Base-by-base conservation (phyloP, 352 stramenopile species). In the Phytophthora sansomeana region DNA sequence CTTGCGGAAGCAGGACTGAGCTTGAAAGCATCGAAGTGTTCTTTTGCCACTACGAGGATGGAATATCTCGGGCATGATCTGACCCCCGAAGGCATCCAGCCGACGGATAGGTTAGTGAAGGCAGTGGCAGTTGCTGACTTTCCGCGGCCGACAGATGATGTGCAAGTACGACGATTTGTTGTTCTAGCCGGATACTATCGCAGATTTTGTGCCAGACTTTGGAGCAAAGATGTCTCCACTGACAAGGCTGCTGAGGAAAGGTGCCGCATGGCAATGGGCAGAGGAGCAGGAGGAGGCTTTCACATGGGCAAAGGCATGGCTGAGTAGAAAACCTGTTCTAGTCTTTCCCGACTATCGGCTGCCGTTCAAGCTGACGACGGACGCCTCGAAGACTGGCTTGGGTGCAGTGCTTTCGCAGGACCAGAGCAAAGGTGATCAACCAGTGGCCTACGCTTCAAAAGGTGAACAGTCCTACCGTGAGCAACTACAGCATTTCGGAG, bases 1-100 rank as follows among this genome's bases (percentile, higher is more conserved):
- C 33, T 77, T 8, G 33, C 11, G 46, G 19, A 5, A 11, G 49
- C 49, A 3, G 49, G 49, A 6, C 17, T 46, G 17, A 56, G 49
- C 9, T 13, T 56, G 6, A 73, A 73, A 41, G 14, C 43, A 2
- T 41, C 33, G n/a, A 72, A 73, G 38, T 73, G 69, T 17, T 14
- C 30, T 0, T 77, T 77, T 26, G 60, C 54, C 0, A 38, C 36
- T 0, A 32, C 19, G 1, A 29, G 19, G 6, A 54, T 77, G 16
- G 52, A 77, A 35, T 77, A 65, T 26, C 24, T 76, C 14, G 61
- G 61, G 0, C 62, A 76, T 21, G 55, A 67, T n/a, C 10, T 77
- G 5, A 56, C 19, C 6, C 63, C n/a, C n/a, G n/a, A n/a, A n/a
- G n/a, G n/a, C n/a, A n/a, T n/a, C n/a, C n/a, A n/a, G n/a, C n/a